Base-by-base conservation (phyloP, 306 rosid species). In the Trifolium pratense region DNA sequence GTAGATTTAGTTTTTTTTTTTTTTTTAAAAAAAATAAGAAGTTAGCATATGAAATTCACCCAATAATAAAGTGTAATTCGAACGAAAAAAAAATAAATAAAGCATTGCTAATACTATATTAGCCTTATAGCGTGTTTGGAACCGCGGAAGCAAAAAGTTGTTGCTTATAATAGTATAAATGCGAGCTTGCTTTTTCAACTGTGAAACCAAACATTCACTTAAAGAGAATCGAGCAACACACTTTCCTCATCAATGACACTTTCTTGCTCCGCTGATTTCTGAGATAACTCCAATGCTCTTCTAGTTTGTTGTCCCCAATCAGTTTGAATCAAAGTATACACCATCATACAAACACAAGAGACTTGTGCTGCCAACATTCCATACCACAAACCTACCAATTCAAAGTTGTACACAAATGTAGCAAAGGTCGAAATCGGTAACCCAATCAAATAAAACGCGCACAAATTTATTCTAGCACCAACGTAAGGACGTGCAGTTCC, bases 401-500 rank as follows among this genome's bases (percentile, higher is more conserved):
- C 98, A 43, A 75, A 29, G 10, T 72, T 72, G 52, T 74, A 84
- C 1, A 77, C 53, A 40, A 93, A 93, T 21, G 90, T 43, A 9
- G 84, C 79, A 3, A 88, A 39, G 17, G 91, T 11, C 0, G 94
- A 85, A 11, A 93, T 85, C 0, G 98, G 98, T 48, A 93, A 74
- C 8, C 98, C 98, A 49, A 93, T 64, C 25, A 85, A 45, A 65
- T 93, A 93, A 80, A 93, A 93, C 2, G 98, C 93, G 55, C 78
- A 88, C 83, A 93, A 63, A 68, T 93, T 93, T 53, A 91, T 91
- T 48, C 86, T 85, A 1, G 97, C 98, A 15, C 98, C 98, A 48
- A 86, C 51, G 15, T 85, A 81, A 39, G 98, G 96, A 5, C 97
- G 73, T 5, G 97, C 96, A 0, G 91, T 91, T 15, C 94, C 98